These are phyloP conservation scores for Kurtzmaniella natalensis DNA, from an alignment of 1,139 yeast genomes.

Conservation along the genomic window DNA sequence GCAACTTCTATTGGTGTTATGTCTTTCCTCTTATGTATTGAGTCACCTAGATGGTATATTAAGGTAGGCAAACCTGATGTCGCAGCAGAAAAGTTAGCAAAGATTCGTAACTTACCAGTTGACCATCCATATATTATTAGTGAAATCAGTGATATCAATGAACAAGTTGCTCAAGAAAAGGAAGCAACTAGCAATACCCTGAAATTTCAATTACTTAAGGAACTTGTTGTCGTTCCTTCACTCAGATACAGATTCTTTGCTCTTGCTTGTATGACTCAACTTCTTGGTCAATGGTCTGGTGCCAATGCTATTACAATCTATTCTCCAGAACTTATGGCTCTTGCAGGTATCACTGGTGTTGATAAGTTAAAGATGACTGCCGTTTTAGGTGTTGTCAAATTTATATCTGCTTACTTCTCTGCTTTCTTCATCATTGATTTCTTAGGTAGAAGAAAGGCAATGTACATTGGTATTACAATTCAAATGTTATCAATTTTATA, in stretches of 20 bases:
- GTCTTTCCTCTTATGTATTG: constrained; percentile 34
- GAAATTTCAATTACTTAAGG: constrained; percentile 19
- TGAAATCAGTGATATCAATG: constrained; percentile 49
- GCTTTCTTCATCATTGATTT: constrained; percentile 47
- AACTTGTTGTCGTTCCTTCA: constrained; percentile 31
- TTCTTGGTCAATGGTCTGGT: constrained; percentile 62
- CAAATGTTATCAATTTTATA: constrained; percentile 28
- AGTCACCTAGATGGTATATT: constrained; percentile 45
- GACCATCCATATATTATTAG: constrained; percentile 50
- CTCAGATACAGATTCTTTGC: constrained; percentile 42
- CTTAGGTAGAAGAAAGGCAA: constrained; percentile 40
- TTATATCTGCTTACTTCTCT: constrained; percentile 36
- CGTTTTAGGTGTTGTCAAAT: constrained; percentile 45
- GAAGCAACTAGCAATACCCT: constrained; percentile 27
- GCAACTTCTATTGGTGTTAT: constrained; percentile 37
- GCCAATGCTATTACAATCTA: constrained; percentile 61
- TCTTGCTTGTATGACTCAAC: constrained; percentile 40
- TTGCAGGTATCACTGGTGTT: constrained; percentile 41
- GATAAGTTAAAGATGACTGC: constrained; percentile 44
- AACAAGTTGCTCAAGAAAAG: constrained; percentile 33
- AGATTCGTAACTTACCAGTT: constrained; percentile 44
- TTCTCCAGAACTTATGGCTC: constrained; percentile 51
- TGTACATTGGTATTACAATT: constrained; percentile 36
- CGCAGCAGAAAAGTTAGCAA: constrained; percentile 35
- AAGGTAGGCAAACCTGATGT: constrained; percentile 31